phyloP scores from a whole-genome alignment of 2,329 filamentous ascomycete species.

The Nigrograna mackinnonii region DNA sequence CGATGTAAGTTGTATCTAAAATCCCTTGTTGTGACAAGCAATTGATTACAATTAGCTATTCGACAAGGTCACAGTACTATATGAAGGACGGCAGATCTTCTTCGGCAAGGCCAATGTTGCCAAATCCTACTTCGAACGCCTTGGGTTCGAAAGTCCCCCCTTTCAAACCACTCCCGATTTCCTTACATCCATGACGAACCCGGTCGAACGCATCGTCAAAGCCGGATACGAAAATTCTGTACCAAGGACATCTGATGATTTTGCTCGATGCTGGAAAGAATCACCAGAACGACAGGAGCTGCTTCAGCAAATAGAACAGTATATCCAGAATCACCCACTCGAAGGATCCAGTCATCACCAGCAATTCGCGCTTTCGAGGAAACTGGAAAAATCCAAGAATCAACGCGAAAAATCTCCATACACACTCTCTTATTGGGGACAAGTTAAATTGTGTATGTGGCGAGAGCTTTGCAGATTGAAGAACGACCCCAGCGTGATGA shows the following conservation, averaged over 20 bases:
- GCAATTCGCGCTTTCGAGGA: conserved; percentile 31
- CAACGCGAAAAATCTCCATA: conserved; percentile 59
- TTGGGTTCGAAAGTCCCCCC: conserved; percentile 72
- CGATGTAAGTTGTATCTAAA: conserved; percentile 21
- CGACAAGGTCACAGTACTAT: conserved; percentile 25
- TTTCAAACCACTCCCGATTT: conserved; percentile 74
- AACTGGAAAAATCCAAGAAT: conserved; percentile 53
- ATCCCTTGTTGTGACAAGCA: too few species aligned
- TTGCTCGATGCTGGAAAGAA: conserved; percentile 62
- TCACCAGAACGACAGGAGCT: conserved; percentile 41
- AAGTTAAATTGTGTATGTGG: conserved; percentile 26
- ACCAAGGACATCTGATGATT: conserved; percentile 59
- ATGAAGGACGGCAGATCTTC: conserved; percentile 73
- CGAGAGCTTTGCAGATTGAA: conserved; percentile 22
- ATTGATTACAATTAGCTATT: conserved; percentile 3
- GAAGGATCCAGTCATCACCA: conserved; percentile 47
- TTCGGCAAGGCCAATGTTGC: conserved; percentile 67
- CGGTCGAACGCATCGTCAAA: conserved; percentile 45
- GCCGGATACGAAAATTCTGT: conserved; percentile 45
- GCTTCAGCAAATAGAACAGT: conserved; percentile 45
- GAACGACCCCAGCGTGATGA: conserved; percentile 53
- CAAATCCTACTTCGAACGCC: conserved; percentile 66
- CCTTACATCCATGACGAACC: conserved; percentile 67
- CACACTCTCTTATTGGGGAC: conserved; percentile 56
- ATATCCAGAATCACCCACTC: conserved; percentile 49